Conservation (phyloP, 2,329 filamentous ascomycete genomes). For the Colletotrichum ledebouriae region DNA sequence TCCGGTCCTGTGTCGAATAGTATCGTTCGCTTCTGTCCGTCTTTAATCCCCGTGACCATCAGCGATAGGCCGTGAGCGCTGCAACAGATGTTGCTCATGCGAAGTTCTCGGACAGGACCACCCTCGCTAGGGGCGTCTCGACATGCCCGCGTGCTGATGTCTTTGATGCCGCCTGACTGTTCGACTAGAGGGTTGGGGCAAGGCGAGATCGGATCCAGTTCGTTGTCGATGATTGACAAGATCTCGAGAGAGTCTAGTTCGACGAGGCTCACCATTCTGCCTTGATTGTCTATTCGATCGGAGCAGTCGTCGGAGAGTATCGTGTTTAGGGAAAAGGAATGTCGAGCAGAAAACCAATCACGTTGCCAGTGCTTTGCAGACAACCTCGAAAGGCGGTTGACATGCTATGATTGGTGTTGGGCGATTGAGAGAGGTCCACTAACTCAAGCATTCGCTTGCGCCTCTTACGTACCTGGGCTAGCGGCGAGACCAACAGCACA, state of each 20-base stretch:
- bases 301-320: too few relatives aligned
- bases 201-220: slow-evolving; percentile 65
- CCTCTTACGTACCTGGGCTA: too few relatives aligned
- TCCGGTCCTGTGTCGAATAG: slow-evolving; percentile 69
- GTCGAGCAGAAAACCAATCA: background rate
- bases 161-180: slow-evolving; percentile 57
- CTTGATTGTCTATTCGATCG: too few relatives aligned
- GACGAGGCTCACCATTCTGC: slow-evolving; percentile 10
- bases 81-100: slow-evolving; percentile 65
- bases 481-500: too few relatives aligned
- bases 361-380: too few relatives aligned
- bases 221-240: slow-evolving; percentile 66
- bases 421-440: too few relatives aligned
- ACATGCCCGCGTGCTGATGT: slow-evolving; percentile 54
- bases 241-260: slow-evolving; percentile 57
- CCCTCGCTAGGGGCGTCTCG: slow-evolving; percentile 53
- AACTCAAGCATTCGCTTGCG: too few relatives aligned
- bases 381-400: too few relatives aligned
- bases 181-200: slow-evolving; percentile 58
- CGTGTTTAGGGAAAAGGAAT: too few relatives aligned
- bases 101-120: slow-evolving; percentile 58
- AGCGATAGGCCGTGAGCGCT: slow-evolving; percentile 67
- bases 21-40: slow-evolving; percentile 58
- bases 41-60: slow-evolving; percentile 62
- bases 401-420: too few relatives aligned